Conservation (phyloP, 2,329 filamentous ascomycete genomes). For the Fusarium drepaniforme region DNA sequence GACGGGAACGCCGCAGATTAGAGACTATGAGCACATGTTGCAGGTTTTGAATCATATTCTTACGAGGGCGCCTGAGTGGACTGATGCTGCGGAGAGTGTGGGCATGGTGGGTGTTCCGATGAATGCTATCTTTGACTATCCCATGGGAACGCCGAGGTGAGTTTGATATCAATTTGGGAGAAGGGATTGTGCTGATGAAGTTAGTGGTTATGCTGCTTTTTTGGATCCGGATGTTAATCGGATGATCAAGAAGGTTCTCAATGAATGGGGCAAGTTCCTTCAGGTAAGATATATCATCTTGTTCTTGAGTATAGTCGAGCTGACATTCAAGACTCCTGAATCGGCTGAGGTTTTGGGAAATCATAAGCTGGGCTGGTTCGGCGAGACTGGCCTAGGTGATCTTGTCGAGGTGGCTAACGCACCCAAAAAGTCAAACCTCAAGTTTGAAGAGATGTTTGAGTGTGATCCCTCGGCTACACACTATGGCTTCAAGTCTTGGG, state of each 20-base stretch:
- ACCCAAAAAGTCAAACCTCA: slow-evolving; percentile 54
- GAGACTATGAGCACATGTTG: slow-evolving; percentile 76
- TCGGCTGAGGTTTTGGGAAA: slow-evolving; percentile 64
- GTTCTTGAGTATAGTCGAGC: background rate
- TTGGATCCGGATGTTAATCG: slow-evolving; percentile 66
- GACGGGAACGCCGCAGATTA: slow-evolving; percentile 71
- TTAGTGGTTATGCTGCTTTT: slow-evolving; percentile 63
- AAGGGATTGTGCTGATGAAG: background rate
- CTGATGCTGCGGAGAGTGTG: slow-evolving; percentile 61
- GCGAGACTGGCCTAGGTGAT: slow-evolving; percentile 59
- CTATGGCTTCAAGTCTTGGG: slow-evolving; percentile 76
- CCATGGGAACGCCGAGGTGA: slow-evolving; percentile 66
- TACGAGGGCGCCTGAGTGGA: slow-evolving; percentile 64
- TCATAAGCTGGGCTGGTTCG: slow-evolving; percentile 66
- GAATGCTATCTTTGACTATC: slow-evolving; percentile 66
- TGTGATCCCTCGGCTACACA: slow-evolving; percentile 68
- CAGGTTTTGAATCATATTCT: slow-evolving; percentile 73
- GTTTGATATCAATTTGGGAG: slow-evolving; percentile 1
- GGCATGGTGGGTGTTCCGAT: slow-evolving; percentile 68
- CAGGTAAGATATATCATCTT: slow-evolving; percentile 49
- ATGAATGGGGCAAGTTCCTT: slow-evolving; percentile 69
- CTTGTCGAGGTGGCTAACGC: slow-evolving; percentile 65
- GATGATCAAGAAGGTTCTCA: slow-evolving; percentile 66
- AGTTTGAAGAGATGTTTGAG: slow-evolving; percentile 70
- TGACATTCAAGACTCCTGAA: slow-evolving; percentile 56